Conservation (phyloP, 2,329 filamentous ascomycete genomes). For the Aspergillus sp. region DNA sequence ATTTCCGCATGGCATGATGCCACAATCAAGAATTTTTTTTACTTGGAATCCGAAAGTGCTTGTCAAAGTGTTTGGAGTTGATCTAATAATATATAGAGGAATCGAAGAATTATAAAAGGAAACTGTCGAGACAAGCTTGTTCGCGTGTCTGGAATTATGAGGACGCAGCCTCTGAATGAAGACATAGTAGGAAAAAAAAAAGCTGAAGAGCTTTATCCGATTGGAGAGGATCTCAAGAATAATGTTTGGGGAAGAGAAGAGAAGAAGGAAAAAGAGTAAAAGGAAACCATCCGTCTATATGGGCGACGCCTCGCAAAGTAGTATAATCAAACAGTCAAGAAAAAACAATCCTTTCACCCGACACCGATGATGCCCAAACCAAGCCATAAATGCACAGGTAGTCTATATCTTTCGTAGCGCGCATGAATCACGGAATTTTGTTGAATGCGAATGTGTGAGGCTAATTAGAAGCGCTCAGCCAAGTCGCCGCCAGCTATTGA, state of each 20-base stretch:
- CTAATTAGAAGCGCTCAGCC: conserved; percentile 57
- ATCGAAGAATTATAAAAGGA: background rate
- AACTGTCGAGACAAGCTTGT: background rate
- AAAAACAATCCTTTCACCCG: conserved; percentile 28
- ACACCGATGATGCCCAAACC: conserved; percentile 44
- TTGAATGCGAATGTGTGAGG: conserved; percentile 13
- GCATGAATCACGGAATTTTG: conserved; percentile 33
- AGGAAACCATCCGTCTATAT: conserved; percentile 33
- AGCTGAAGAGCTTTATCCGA: conserved; percentile 22
- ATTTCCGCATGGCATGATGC: too few species aligned
- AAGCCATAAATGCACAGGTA: conserved; percentile 44
- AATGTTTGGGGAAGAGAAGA: conserved; percentile 25
- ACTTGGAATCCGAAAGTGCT: too few species aligned
- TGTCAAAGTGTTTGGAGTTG: too few species aligned
- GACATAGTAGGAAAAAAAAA: conserved; percentile 17
- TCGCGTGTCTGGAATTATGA: conserved; percentile 4
- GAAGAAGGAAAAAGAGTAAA: conserved; percentile 23
- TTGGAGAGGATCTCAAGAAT: conserved; percentile 19
- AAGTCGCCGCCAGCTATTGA: conserved; percentile 76
- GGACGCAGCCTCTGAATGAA: conserved; percentile 7
- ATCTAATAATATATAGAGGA: background rate
- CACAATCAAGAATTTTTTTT: too few species aligned
- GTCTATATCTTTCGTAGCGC: conserved; percentile 47
- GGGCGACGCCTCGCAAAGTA: conserved; percentile 30
- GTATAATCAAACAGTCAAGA: conserved; percentile 21